Conservation (phyloP, 2,329 filamentous ascomycete species). For the Gnomoniopsis sp. region DNA sequence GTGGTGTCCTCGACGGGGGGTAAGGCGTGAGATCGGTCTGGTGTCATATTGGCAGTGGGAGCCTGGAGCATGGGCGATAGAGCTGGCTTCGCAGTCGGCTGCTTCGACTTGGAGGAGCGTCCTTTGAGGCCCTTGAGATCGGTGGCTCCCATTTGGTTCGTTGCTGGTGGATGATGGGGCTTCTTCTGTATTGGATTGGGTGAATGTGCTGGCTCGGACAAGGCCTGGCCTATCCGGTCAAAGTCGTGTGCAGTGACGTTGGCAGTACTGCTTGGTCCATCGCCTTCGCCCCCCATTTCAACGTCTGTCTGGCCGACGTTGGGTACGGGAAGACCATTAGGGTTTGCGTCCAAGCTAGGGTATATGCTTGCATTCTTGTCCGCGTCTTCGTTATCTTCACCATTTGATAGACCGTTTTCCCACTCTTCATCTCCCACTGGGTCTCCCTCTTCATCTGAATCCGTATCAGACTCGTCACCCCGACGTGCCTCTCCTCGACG, state of each 20-base stretch:
- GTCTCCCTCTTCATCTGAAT: not conserved
- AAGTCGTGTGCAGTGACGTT: not conserved
- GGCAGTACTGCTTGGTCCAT: not conserved
- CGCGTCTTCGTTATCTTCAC: not conserved
- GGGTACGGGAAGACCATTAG: not conserved
- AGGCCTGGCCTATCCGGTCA: not conserved
- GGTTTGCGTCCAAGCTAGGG: too few species aligned
- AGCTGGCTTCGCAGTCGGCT: not conserved
- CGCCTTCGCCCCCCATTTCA: not conserved
- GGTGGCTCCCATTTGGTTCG: not conserved
- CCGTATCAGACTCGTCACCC: not conserved
- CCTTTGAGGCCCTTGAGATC: not conserved
- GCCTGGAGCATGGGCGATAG: not conserved
- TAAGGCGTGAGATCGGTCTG: not conserved
- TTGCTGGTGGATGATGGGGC: not conserved
- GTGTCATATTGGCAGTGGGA: not conserved
- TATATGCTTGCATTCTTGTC: not conserved
- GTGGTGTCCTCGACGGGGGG: not conserved
- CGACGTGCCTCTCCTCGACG: not conserved
- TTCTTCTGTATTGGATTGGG: not conserved
- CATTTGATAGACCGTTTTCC: not conserved
- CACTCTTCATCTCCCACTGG: not conserved
- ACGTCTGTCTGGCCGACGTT: not conserved
- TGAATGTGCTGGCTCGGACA: not conserved
- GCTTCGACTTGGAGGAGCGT: not conserved